Conservation (phyloP, 192 early-diverging fungal species). For the Backusella macrospora region DNA sequence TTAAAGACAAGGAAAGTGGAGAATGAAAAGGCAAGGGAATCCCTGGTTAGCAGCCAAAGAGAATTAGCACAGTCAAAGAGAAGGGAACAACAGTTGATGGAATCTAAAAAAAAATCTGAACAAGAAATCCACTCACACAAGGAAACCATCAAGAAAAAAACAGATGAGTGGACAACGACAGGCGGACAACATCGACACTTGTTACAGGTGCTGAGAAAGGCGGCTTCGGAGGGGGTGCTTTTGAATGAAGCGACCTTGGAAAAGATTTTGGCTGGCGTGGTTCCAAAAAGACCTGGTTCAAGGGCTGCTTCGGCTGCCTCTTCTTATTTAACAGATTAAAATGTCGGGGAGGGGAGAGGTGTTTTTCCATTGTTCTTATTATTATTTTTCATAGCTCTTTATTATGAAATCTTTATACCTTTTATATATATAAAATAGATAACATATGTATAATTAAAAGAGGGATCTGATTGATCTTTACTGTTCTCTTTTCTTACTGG, state of each 20-base stretch:
- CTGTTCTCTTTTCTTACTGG: too few species aligned
- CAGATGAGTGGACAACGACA: conserved; percentile 43
- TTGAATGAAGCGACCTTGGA: conserved; percentile 26
- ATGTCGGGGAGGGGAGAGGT: neutral
- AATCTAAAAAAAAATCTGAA: conserved; percentile 54
- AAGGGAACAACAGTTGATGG: conserved; percentile 42
- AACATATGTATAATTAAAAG: too few species aligned
- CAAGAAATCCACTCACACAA: conserved; percentile 47
- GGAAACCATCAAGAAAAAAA: conserved; percentile 56
- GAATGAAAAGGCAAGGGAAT: conserved; percentile 54
- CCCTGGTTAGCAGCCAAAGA: conserved; percentile 46
- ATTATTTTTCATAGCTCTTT: too few species aligned
- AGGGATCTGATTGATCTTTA: too few species aligned
- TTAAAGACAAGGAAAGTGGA: conserved; percentile 67
- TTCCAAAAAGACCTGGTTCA: neutral
- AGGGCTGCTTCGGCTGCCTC: neutral
- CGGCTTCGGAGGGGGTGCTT: conserved; percentile 13
- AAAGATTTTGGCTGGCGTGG: conserved; percentile 2
- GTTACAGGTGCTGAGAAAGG: neutral
- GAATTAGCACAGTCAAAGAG: conserved; percentile 57
- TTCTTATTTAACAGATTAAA: neutral
- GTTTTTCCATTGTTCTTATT: too few species aligned
- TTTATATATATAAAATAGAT: too few species aligned
- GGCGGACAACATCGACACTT: conserved; percentile 14
- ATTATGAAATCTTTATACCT: neutral